phyloP scores from a whole-genome alignment of 2,329 filamentous ascomycete species.

The Tolypocladium album region DNA sequence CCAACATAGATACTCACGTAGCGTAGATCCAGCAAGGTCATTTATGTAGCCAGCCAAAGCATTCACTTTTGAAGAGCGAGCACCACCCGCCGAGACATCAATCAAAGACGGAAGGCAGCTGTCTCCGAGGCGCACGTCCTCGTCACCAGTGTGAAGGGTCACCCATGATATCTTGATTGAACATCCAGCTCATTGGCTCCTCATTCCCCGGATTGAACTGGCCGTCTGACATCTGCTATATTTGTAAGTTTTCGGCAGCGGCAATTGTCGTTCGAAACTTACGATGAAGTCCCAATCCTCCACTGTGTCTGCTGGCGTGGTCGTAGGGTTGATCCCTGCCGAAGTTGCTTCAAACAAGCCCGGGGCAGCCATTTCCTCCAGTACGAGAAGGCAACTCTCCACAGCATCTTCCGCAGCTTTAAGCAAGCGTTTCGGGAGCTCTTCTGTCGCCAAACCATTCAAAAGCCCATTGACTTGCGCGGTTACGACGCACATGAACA shows the following conservation, averaged over 20 bases:
- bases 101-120: too few species aligned
- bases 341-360: background rate
- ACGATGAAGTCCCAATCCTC: constrained; percentile 16
- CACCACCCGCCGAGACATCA: too few species aligned
- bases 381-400: constrained; percentile 18
- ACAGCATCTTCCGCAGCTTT: constrained; percentile 24
- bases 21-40: too few species aligned
- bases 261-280: background rate
- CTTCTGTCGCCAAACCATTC: background rate
- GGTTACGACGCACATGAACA: constrained; percentile 21
- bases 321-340: background rate
- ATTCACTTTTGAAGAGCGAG: too few species aligned
- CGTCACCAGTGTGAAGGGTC: too few species aligned
- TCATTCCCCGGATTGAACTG: background rate
- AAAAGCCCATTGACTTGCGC: constrained; percentile 31
- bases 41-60: too few species aligned
- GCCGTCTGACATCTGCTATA: background rate
- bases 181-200: background rate
- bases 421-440: constrained; percentile 20
- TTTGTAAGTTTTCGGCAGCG: background rate
- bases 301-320: background rate
- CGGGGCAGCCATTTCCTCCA: constrained; percentile 13
- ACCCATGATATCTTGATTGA: too few species aligned
- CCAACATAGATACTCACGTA: too few species aligned
- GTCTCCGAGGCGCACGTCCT: too few species aligned